phyloP scores from a whole-genome alignment of 129 eudicot genomes.

The Tagetes erecta region DNA sequence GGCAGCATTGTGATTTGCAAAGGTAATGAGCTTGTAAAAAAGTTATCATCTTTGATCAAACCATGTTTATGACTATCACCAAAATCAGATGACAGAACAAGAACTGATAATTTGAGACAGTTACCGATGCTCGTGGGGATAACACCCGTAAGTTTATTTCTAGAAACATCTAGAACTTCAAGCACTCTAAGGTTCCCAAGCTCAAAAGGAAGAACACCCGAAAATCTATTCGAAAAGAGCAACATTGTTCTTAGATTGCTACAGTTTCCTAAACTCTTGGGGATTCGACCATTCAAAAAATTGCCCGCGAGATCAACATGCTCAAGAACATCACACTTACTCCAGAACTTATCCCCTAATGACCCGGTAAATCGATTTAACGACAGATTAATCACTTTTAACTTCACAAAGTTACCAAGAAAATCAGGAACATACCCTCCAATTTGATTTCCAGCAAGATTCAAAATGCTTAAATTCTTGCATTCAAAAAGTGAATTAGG shows the following conservation, averaged over 20 bases:
- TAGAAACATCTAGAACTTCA: conserved; percentile 63
- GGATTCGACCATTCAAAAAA: conserved; percentile 48
- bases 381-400: conserved; percentile 53
- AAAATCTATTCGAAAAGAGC: conserved; percentile 52
- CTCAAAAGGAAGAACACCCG: conserved; percentile 54
- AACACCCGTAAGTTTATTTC: conserved; percentile 43
- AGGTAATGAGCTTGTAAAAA: conserved; percentile 43
- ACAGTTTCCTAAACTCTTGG: conserved; percentile 47
- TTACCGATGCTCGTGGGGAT: conserved; percentile 47
- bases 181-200: conserved; percentile 53
- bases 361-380: conserved; percentile 48
- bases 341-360: conserved; percentile 40
- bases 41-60: conserved; percentile 32
- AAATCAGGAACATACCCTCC: conserved; percentile 50
- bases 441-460: conserved; percentile 50
- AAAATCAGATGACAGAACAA: conserved; percentile 39
- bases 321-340: conserved; percentile 48
- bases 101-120: conserved; percentile 45
- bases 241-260: conserved; percentile 50
- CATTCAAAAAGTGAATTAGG: conserved; percentile 54
- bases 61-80: conserved; percentile 18
- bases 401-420: conserved; percentile 44
- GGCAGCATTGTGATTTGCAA: conserved; percentile 39
- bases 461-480: conserved; percentile 35
- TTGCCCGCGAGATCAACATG: conserved; percentile 61